These are phyloP conservation scores for Jasminum sambac DNA, from an alignment of 257 asterid species.

Conservation along the genomic window DNA sequence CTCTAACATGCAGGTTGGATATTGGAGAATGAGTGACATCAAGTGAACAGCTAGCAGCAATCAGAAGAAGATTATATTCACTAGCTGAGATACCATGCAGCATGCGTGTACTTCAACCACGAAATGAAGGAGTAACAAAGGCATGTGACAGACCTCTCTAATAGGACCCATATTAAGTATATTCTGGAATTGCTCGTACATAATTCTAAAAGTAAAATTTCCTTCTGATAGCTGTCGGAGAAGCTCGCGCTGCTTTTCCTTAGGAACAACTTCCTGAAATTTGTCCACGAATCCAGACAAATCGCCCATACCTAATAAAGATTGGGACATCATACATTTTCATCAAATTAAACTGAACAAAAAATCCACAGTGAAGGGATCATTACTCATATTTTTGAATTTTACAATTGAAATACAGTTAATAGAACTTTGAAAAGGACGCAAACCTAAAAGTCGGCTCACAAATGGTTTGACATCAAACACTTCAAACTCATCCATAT, in stretches of 20 bases:
- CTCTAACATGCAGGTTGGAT: neutral
- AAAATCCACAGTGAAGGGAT: too few species aligned
- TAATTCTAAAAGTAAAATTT: constrained; percentile 79
- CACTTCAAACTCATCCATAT: constrained; percentile 95
- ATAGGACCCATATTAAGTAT: constrained; percentile 94
- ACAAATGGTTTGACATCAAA: constrained; percentile 98
- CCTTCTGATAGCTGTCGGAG: constrained; percentile 95
- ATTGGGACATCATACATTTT: neutral
- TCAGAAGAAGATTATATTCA: too few species aligned
- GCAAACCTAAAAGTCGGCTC: constrained; percentile 90
- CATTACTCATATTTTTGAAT: neutral
- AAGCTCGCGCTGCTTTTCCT: constrained; percentile 99
- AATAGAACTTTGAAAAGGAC: constrained; percentile 12
- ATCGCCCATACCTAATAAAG: constrained; percentile 87
- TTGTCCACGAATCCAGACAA: constrained; percentile 99
- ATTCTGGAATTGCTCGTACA: constrained; percentile 92
- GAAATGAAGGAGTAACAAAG: constrained; percentile 10
- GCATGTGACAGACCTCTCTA: constrained; percentile 68
- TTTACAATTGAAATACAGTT: too few species aligned
- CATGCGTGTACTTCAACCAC: neutral
- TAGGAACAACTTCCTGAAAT: constrained; percentile 92
- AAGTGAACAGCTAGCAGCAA: constrained; percentile 1
- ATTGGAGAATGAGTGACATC: neutral
- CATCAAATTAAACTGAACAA: neutral
- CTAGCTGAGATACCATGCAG: neutral